Conservation (phyloP, 495 filamentous ascomycete genomes). For the Aspergillus sparsus region DNA sequence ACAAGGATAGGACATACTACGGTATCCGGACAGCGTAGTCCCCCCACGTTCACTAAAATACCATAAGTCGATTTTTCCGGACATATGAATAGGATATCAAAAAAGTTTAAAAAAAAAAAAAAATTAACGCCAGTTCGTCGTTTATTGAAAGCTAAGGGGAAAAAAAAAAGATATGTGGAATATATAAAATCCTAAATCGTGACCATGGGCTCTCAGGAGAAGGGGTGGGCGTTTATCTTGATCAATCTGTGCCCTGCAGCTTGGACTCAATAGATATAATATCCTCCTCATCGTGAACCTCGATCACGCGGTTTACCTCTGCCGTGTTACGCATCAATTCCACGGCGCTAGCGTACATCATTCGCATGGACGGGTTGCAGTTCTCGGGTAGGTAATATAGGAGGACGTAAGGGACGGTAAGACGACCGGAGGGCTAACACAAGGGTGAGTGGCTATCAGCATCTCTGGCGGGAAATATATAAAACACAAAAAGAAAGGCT, state of each 20-base stretch:
- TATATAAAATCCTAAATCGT: too few relatives aligned
- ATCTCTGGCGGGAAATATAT: background rate
- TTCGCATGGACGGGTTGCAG: constrained; percentile 77
- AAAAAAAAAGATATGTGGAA: too few relatives aligned
- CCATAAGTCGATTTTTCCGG: too few relatives aligned
- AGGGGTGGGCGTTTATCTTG: background rate
- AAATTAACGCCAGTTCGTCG: background rate
- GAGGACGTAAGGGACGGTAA: constrained; percentile 83
- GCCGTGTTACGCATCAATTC: constrained; percentile 91
- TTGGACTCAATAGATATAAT: constrained; percentile 71
- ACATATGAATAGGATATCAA: too few relatives aligned
- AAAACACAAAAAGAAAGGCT: background rate
- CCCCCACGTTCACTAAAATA: too few relatives aligned
- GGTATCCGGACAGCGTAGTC: too few relatives aligned
- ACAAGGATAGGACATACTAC: too few relatives aligned
- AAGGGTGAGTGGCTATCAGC: constrained; percentile 6
- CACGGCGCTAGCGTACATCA: constrained; percentile 94
- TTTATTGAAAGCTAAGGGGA: too few relatives aligned
- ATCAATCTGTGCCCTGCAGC: constrained; percentile 48
- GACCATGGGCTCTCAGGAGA: background rate
- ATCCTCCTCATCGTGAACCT: constrained; percentile 75
- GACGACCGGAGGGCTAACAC: constrained; percentile 58
- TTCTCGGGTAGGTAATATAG: constrained; percentile 90
- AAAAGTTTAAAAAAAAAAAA: too few relatives aligned
- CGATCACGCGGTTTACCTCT: constrained; percentile 78